Percentiles rank a stretch among this genome's conserved stretches.
Conservation (phyloP, 1,284 basidiomycete genomes). For the Cutaneotrichosporon cutaneum region DNA sequence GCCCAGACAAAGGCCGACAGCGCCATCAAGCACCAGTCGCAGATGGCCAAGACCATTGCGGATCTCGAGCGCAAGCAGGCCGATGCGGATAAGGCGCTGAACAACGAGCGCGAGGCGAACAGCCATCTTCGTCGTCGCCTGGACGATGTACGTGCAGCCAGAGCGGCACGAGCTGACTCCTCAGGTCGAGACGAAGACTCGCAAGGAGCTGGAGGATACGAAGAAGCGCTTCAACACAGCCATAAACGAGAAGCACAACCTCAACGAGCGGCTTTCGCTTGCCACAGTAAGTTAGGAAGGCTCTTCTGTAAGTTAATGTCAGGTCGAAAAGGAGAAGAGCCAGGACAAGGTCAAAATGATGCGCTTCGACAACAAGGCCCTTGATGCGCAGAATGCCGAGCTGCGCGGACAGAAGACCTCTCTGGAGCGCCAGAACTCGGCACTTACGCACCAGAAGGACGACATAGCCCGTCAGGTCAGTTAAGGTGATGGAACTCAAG, state of each 20-base stretch:
- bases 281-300: conserved; percentile 10
- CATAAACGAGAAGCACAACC: conserved; percentile 8
- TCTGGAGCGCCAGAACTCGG: not conserved
- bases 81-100: not conserved
- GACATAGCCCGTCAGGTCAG: not conserved
- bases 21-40: conserved; percentile 26
- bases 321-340: conserved; percentile 6
- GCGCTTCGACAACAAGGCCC: conserved; percentile 1
- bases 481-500: too few species aligned
- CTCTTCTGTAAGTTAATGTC: not conserved
- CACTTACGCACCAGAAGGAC: not conserved
- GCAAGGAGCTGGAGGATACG: not conserved
- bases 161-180: too few species aligned
- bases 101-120: not conserved
- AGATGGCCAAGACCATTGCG: conserved; percentile 21
- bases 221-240: not conserved
- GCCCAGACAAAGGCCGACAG: conserved; percentile 17
- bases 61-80: conserved; percentile 14
- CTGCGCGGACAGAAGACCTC: not conserved
- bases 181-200: not conserved
- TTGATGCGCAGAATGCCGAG: not conserved
- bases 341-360: conserved; percentile 9
- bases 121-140: not conserved
- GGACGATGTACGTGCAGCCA: conserved; percentile 2
- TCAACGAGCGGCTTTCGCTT: conserved; percentile 2